Base-by-base conservation (phyloP, 2,329 filamentous ascomycete genomes). In the Trichoderma guizhouense region DNA sequence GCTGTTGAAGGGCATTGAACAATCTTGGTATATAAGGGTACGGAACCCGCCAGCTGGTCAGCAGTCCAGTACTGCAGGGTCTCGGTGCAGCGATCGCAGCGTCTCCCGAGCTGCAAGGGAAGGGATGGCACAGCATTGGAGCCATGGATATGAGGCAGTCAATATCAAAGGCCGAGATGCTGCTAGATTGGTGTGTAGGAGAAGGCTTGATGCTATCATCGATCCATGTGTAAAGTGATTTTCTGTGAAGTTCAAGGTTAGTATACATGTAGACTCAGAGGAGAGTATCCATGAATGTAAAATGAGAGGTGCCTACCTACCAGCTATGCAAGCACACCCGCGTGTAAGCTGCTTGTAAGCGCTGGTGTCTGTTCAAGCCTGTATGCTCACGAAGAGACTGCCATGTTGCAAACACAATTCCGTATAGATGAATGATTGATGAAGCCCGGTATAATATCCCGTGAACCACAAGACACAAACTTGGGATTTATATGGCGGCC, bases 1-100 rank as follows among this genome's bases (percentile, higher is more conserved):
- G 65, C 65, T 69, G 65, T 58, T 69, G 55, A 43, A 15, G 14
- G 39, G 21, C 21, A 30, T 34, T 24, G 34, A n/a, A n/a, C 14
- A 21, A 5, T 64, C 32, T 32, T 64, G 26, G 34, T 58, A 55
- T 71, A 71, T 64, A 71, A 63, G 57, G 24, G n/a, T 21, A 64
- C 43, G 60, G 68, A 6, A 63, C 18, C 14, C 32, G 60, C 26
- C 68, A 71, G 68, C 60, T 64, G 68, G 36, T 58, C 18, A 15
- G 11, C 32, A 47, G 60, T 64, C 18, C 36, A 47, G 26, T 36
- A 53, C 36, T 61, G 51, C 36, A 30, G 55, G 34, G 5, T 30
- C n/a, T 15, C 8, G 14, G 34, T 21, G 43, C 18, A 60, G 65
- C 24, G 11, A 21, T 26, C 9, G 2, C n/a, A 47, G 11, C 39